Percentiles rank a stretch among this genome's conserved stretches.
phyloP scores from a whole-genome alignment of 495 filamentous ascomycete genomes.

The Astrothelium macrocarpum region DNA sequence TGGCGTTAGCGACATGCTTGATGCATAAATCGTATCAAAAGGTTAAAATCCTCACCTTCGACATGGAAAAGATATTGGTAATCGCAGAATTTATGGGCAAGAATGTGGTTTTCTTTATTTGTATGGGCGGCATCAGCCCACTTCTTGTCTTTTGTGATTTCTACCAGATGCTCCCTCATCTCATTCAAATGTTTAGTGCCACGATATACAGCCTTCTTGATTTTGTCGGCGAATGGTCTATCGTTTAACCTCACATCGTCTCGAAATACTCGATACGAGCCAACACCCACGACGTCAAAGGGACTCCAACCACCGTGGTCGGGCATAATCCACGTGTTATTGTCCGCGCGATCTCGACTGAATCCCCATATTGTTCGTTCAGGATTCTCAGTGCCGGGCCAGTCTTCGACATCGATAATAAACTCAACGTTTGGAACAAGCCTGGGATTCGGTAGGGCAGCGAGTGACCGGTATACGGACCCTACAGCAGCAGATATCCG shows the following conservation, averaged over 20 bases:
- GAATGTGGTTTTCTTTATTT: conserved; percentile 34
- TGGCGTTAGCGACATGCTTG: conserved; percentile 20
- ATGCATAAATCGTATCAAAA: conserved; percentile 8
- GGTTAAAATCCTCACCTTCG: conserved; percentile 31
- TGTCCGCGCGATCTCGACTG: conserved; percentile 14
- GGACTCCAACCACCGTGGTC: conserved; percentile 23
- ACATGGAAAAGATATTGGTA: conserved; percentile 53
- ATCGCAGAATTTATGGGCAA: conserved; percentile 49
- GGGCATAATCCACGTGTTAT: conserved; percentile 27
- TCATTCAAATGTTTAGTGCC: conserved; percentile 31
- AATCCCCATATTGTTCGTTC: conserved; percentile 19
- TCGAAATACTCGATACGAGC: conserved; percentile 8
- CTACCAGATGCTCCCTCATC: conserved; percentile 39
- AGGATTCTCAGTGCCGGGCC: conserved; percentile 2
- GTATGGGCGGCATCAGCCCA: conserved; percentile 42
- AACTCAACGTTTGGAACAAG: conserved; percentile 25
- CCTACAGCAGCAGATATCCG: conserved; percentile 16
- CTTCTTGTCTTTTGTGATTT: conserved; percentile 34
- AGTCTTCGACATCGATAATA: conserved; percentile 21
- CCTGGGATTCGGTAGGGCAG: conserved; percentile 5
- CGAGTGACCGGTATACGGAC: conserved; percentile 19
- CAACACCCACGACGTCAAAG: conserved; percentile 16
- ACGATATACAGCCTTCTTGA: conserved; percentile 24
- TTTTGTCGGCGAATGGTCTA: conserved; percentile 16
- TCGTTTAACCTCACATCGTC: conserved; percentile 12